Percentiles rank a stretch among this genome's conserved stretches.
These are phyloP conservation scores for Nephelium lappaceum DNA, from an alignment of 345 rosid species.

Conservation along the genomic window DNA sequence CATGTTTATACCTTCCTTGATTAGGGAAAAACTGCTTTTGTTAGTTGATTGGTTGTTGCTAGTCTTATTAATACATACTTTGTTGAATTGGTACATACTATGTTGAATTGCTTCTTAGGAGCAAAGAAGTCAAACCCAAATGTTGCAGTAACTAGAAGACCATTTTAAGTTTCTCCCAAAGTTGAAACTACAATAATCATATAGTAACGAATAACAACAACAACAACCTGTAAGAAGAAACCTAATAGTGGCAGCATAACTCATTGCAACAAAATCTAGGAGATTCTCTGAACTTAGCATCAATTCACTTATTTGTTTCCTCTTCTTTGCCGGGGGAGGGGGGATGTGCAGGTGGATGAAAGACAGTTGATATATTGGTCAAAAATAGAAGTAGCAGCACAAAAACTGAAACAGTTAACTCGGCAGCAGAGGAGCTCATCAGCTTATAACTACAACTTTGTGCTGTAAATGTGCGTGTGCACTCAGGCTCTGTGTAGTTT, in stretches of 20 bases:
- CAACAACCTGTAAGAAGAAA: not conserved
- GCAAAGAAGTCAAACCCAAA: not conserved
- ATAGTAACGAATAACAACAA: not conserved
- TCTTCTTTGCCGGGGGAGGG: not conserved
- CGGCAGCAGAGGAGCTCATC: not conserved
- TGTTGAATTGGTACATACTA: not conserved
- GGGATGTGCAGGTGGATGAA: not conserved
- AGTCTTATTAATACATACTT: no score
- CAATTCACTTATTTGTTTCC: not conserved
- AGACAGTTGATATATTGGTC: no score
- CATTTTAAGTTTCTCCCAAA: not conserved
- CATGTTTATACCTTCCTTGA: no score
- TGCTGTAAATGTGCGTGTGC: not conserved
- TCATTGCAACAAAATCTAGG: not conserved
- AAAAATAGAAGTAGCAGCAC: no score
- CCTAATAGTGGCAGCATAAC: not conserved
- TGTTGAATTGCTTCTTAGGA: not conserved
- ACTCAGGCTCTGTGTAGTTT: not conserved
- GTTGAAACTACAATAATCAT: not conserved
- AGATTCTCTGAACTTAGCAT: not conserved
- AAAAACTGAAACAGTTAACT: no score
- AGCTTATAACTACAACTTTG: not conserved
- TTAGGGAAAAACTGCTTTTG: no score
- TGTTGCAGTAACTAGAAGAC: not conserved
- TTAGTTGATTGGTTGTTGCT: no score